Evolutionary conservation across 352 stramenopile genomes (phyloP), one percentile per base, ranked within the genome.

Genomic region (Globisporangium nagaii): DNA sequence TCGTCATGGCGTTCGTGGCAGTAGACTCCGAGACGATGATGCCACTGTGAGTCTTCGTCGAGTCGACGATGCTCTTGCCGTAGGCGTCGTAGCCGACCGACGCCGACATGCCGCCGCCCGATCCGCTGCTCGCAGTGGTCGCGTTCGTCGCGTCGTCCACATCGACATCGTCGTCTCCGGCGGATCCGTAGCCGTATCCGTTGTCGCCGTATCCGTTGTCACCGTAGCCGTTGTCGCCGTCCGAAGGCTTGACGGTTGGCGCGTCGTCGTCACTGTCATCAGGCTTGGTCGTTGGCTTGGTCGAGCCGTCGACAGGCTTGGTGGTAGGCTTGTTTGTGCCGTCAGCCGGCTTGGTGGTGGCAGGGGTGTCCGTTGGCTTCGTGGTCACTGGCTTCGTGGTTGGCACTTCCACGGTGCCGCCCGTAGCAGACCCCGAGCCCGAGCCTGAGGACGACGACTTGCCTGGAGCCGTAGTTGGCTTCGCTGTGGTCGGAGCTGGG

Each of bases 31-130:
- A 27, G 24, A 45, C 43, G 46, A 53, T 31, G 32, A 56, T 45
- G 24, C 50, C 50, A 25, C 36, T 56, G 50, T 56, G 50, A 8
- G 34, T 24, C 50, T 45, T 28, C 11, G n/a, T 28, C 43, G 53
- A 51, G 30, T 48, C 28, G 22, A 44, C 36, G 35, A 34, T 60
- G 34, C 20, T 28, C 35, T 48, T 57, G 28, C 37, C 51, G 28
- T 57, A 46, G 28, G 25, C 53, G 30, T 54, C 41, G 42, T 43
- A 57, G 39, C 51, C 51, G 27, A 50, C 47, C 32, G 35, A 44
- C 4, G 47, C 34, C 8, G 31, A 45, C 20, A 44, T 44, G n/a
- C 37, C 34, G 8, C 11, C 45, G 31, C 31, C 19, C 30, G 45
- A 53, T 17, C 45, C 47, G 34, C 47, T 51, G 51, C 12, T 52